A percentile compares a stretch with the other conserved stretches of the same genome.
phyloP scores from a whole-genome alignment of 495 filamentous ascomycete species.

The Penicillium dipodomyicola region DNA sequence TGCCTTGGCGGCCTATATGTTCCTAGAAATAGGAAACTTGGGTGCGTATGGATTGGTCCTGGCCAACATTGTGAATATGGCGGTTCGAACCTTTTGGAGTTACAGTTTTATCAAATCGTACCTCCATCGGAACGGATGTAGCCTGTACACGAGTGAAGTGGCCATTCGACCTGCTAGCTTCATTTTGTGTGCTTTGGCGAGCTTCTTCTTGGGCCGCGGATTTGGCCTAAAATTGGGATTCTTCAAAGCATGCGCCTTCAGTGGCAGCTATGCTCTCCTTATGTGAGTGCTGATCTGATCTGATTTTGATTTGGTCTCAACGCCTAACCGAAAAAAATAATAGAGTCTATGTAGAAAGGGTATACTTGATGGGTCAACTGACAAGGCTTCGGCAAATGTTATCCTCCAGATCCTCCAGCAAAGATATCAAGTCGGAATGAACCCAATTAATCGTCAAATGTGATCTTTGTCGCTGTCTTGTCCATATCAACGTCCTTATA shows the following conservation, averaged over 20 bases:
- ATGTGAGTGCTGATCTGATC: conserved; percentile 52
- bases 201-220: conserved; percentile 30
- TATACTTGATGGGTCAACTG: conserved; percentile 53
- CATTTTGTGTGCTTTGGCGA: conserved; percentile 33
- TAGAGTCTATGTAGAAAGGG: conserved; percentile 60
- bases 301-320: background rate
- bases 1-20: conserved; percentile 65
- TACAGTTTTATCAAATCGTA: conserved; percentile 64
- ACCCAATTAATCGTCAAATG: conserved; percentile 66
- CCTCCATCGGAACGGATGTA: conserved; percentile 44
- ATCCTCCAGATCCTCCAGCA: conserved; percentile 13
- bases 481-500: conserved; percentile 75
- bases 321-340: conserved; percentile 13
- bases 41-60: conserved; percentile 79
- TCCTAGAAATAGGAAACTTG: conserved; percentile 59
- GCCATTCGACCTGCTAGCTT: conserved; percentile 31
- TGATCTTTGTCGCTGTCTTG: conserved; percentile 88
- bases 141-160: conserved; percentile 28
- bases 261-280: conserved; percentile 50
- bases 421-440: conserved; percentile 25
- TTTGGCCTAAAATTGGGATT: conserved; percentile 37
- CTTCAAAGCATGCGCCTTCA: conserved; percentile 49
- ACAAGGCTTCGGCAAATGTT: conserved; percentile 34
- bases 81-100: conserved; percentile 78
- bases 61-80: conserved; percentile 86